Conservation (phyloP, 352 stramenopile species). For the Pythium phragmitis region DNA sequence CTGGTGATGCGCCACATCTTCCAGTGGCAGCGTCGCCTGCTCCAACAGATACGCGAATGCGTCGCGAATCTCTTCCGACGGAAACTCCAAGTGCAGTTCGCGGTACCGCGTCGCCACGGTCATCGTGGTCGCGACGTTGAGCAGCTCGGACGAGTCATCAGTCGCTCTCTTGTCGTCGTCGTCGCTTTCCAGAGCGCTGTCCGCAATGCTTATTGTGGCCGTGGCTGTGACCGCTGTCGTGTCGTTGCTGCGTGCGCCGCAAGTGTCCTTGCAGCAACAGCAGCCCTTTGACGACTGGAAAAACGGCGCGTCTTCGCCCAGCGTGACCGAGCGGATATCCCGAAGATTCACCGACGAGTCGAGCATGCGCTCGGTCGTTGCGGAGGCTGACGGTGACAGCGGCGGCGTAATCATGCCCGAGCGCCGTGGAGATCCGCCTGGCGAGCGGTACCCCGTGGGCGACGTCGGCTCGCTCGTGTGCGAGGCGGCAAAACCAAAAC, state of each 20-base stretch:
- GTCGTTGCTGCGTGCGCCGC: conserved; percentile 1
- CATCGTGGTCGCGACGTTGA: conserved; percentile 57
- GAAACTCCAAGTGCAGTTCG: conserved; percentile 70
- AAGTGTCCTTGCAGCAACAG: conserved; percentile 16
- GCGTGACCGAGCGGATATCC: conserved; percentile 51
- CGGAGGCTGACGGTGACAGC: conserved; percentile 16
- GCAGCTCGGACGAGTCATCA: conserved; percentile 31
- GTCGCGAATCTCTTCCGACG: conserved; percentile 62
- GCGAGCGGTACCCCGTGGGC: conserved; percentile 7
- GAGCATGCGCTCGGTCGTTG: conserved; percentile 24
- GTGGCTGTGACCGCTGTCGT: neutral
- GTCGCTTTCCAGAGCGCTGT: conserved; percentile 11
- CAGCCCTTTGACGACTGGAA: conserved; percentile 42
- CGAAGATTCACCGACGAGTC: conserved; percentile 61
- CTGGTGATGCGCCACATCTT: conserved; percentile 14
- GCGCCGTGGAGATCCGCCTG: conserved; percentile 1
- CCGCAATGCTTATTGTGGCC: conserved; percentile 14
- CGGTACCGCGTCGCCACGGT: conserved; percentile 60
- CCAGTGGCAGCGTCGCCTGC: conserved; percentile 58
- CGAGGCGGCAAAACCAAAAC: conserved; percentile 3
- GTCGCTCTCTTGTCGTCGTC: conserved; percentile 1
- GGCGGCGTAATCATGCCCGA: conserved; percentile 14
- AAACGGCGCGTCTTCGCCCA: conserved; percentile 51
- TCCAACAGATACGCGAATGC: conserved; percentile 69
- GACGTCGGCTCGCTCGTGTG: conserved; percentile 13